Evolutionary conservation across 2,329 filamentous ascomycete species (phyloP), one percentile per base, ranked within the genome.

Genomic region (Aspergillus sp.): DNA sequence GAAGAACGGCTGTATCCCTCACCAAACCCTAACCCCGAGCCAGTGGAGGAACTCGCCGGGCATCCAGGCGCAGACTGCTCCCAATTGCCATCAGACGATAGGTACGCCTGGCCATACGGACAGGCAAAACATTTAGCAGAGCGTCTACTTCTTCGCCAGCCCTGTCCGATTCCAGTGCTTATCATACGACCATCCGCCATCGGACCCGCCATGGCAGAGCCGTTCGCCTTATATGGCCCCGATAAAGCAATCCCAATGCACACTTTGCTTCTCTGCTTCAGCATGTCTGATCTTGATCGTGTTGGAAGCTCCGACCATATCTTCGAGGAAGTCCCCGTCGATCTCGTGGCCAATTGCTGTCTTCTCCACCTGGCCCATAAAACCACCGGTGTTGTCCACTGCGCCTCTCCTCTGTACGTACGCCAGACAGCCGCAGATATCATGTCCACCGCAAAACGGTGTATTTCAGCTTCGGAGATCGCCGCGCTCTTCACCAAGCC

Each of bases 261-360:
- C 27, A 37, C 25, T 7, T 12, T 52, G 14, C 19, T 58, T 12
- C 17, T 43, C 3, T n/a, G 11, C 15, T 44, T 43, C 23, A 31
- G 25, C 19, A 8, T 39, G 21, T 19, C 12, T 11, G 52, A 54
- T 4, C 37, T 46, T 6, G 39, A 25, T 8, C n/a, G 21, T 19
- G 33, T 37, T 6, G 40, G 14, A 33, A 45, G 6, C 14, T 31
- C 11, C 2, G 1, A 46, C 33, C n/a, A 43, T 27, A 37, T 60
- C 4, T 25, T 63, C 21, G 62, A 66, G 21, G 64, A 64, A 33
- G 53, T 65, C 12, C 63, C 63, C 3, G 64, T 66, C 19, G 64
- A 66, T 19, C 54, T 61, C 14, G 62, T 64, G 3, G 60, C 56
- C 1, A 61, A 62, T 14, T 49, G 40, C 7, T 62, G 57, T 15